Evolutionary conservation across 1,284 basidiomycete genomes (phyloP), one percentile per base, ranked within the genome.

Genomic region (Porogramme epimiltina): DNA sequence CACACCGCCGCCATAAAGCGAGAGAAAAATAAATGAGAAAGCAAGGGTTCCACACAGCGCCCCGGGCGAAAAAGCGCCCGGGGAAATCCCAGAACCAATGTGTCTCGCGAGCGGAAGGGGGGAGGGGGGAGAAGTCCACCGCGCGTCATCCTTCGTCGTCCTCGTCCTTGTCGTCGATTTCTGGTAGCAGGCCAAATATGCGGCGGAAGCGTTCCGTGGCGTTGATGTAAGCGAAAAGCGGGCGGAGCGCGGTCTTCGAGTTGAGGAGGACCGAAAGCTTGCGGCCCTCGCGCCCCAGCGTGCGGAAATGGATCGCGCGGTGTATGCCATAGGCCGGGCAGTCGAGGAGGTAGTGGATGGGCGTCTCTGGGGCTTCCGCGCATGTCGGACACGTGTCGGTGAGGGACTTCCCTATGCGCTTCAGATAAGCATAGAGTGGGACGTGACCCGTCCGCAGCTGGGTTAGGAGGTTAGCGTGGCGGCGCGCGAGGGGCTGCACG

Each of bases 381-480:
- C 70, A 71, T 0, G 40, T 33, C 3, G 66, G 62, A 56, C 69
- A 71, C 5, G 40, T 20, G 6, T 58, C 52, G 8, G 56, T 54
- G 19, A 52, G 42, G 5, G 54, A 40, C 11, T 44, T 42, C 0
- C 48, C 19, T 6, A 71, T 65, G 9, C 55, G 43, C 33, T 62
- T 44, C 0, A 70, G 62, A 55, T 70, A 56, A 1, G 50, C 18
- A 40, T 65, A 55, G 4, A 71, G 63, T 0, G 66, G 62, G 2
- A 58, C 55, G 36, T 68, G 65, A 11, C 65, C 64, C 0, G 66
- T 62, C 10, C 64, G 61, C 1, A 71, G 62, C 42, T 71, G 70
- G n/a, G 65, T 50, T 10, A 71, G 57, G 0, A 67, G 25, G 28
- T 40, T 56, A 8, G 60, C 51, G 0, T 63, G 59, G 3, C 52